Evolutionary conservation across 768 basidiomycete genomes (phyloP).

Genomic region (Lentinula boryana): DNA sequence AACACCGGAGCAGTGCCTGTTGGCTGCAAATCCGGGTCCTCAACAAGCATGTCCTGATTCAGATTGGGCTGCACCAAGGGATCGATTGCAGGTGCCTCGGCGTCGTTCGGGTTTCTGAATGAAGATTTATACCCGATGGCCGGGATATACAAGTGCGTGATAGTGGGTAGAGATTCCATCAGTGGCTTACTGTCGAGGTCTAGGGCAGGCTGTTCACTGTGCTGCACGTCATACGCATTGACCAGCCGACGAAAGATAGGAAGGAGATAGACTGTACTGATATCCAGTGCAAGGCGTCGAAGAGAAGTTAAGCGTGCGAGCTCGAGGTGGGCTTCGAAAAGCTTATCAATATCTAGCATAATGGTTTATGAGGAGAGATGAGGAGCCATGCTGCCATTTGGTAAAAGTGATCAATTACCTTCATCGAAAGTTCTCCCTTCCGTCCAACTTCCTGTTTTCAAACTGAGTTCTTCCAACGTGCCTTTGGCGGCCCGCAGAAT

Average conservation of each 20-base stretch:
- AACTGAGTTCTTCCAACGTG: neutral
- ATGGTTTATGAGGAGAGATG: neutral
- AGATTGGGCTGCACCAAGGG: neutral
- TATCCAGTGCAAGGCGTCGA: neutral
- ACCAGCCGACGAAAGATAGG: neutral
- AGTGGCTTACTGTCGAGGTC: neutral
- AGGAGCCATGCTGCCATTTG: neutral
- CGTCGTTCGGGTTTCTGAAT: neutral
- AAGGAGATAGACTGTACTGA: neutral
- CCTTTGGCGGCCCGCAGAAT: conserved; percentile 1
- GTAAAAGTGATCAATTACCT: neutral
- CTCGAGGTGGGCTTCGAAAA: neutral
- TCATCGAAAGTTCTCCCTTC: neutral
- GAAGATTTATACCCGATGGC: conserved; percentile 3
- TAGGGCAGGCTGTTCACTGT: neutral
- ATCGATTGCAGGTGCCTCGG: neutral
- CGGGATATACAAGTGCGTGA: conserved; percentile 1
- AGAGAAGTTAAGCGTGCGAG: neutral
- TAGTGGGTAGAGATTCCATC: neutral
- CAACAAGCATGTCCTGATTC: neutral
- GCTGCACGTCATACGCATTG: neutral
- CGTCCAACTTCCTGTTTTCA: conserved; percentile 2
- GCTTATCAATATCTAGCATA: neutral
- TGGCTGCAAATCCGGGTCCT: neutral
- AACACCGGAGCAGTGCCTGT: neutral